phyloP scores from a whole-genome alignment of 1,284 basidiomycete species.

The Sanghuangporus baumii region DNA sequence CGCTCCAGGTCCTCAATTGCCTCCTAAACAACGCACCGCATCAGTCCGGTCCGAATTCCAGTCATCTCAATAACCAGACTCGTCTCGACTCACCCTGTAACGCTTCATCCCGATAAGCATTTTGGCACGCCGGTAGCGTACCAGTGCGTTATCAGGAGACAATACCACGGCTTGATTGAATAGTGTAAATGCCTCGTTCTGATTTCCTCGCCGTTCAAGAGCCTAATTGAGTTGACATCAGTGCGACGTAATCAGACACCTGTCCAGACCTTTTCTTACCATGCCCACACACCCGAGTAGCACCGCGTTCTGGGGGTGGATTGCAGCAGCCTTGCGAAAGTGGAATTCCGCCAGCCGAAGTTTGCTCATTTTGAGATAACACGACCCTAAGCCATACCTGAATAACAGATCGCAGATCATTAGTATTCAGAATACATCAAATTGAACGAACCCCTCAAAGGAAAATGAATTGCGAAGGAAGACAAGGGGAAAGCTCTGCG shows the following conservation, averaged over 20 bases:
- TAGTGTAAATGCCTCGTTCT: slow-evolving; percentile 64
- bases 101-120: slow-evolving; percentile 78
- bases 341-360: slow-evolving; percentile 89
- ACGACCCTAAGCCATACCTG: slow-evolving; percentile 96
- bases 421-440: neutral
- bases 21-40: slow-evolving; percentile 36
- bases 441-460: slow-evolving; percentile 3
- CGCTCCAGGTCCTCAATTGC: slow-evolving; percentile 77
- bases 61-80: slow-evolving; percentile 18
- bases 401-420: slow-evolving; percentile 12
- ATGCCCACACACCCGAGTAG: slow-evolving; percentile 86
- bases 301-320: slow-evolving; percentile 89
- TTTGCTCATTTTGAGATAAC: slow-evolving; percentile 90
- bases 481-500: slow-evolving; percentile 24
- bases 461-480: neutral
- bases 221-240: slow-evolving; percentile 42
- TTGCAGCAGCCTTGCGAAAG: slow-evolving; percentile 83
- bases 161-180: slow-evolving; percentile 76
- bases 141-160: slow-evolving; percentile 80
- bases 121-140: slow-evolving; percentile 86
- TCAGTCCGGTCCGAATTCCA: slow-evolving; percentile 10
- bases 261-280: slow-evolving; percentile 45
- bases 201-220: slow-evolving; percentile 74
- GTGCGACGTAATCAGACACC: slow-evolving; percentile 9
- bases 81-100: slow-evolving; percentile 61